These are phyloP conservation scores for Chaetomium sp. DNA, from an alignment of 2,329 filamentous ascomycete genomes.

Conservation along the genomic window DNA sequence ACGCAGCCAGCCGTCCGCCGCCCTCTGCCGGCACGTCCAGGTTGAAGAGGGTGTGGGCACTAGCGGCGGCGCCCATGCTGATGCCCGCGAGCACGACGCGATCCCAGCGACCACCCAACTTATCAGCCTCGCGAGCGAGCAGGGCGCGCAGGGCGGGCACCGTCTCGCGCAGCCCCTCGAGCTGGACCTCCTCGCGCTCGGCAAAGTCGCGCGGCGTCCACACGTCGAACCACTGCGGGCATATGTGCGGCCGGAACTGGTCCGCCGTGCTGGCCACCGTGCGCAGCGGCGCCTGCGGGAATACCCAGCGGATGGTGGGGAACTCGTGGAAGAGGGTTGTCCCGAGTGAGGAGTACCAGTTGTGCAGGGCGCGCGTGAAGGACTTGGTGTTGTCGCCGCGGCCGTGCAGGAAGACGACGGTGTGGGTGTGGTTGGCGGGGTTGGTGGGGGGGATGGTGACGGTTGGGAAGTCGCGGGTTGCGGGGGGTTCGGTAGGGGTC, in stretches of 20 bases:
- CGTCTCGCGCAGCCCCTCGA: conserved; percentile 45
- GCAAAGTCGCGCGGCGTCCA: conserved; percentile 46
- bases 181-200: conserved; percentile 48
- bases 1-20: conserved; percentile 37
- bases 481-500: background rate
- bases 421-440: conserved; percentile 40
- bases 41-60: conserved; percentile 44
- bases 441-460: conserved; percentile 18
- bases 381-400: conserved; percentile 46
- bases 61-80: conserved; percentile 50
- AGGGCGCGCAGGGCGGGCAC: conserved; percentile 41
- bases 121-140: conserved; percentile 41
- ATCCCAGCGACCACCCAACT: conserved; percentile 44
- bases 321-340: conserved; percentile 45
- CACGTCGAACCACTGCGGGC: conserved; percentile 56
- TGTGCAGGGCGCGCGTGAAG: conserved; percentile 40
- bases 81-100: conserved; percentile 50
- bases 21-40: conserved; percentile 35
- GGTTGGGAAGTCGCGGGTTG: conserved; percentile 5
- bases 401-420: conserved; percentile 50
- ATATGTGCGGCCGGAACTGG: conserved; percentile 3
- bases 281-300: conserved; percentile 47
- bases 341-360: conserved; percentile 39
- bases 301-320: conserved; percentile 53
- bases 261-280: conserved; percentile 34